These are phyloP conservation scores for Daldinia decipiens DNA, from an alignment of 495 filamentous ascomycete species.

Conservation along the genomic window DNA sequence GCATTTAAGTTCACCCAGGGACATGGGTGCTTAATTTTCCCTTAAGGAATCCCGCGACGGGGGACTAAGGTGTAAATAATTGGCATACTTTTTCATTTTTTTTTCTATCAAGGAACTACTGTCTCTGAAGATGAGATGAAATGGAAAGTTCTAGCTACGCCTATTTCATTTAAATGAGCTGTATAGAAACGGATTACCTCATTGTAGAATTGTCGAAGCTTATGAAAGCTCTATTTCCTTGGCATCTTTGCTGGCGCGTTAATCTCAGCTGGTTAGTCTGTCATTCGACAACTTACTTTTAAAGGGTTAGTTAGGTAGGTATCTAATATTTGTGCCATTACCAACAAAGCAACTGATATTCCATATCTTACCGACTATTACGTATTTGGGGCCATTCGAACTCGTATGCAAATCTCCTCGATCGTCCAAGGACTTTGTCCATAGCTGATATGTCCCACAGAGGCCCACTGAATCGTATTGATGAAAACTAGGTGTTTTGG, in stretches of 20 bases:
- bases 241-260: background rate
- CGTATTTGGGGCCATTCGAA: background rate
- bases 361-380: background rate
- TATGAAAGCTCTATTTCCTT: background rate
- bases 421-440: background rate
- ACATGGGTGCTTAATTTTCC: background rate
- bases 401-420: background rate
- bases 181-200: background rate
- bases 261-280: background rate
- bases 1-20: background rate
- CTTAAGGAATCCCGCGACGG: background rate
- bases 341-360: background rate
- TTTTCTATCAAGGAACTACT: background rate
- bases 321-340: background rate
- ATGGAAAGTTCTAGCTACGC: background rate
- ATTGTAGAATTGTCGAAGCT: background rate
- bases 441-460: background rate
- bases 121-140: background rate
- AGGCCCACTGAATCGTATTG: slow-evolving; percentile 2
- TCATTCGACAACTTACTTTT: background rate
- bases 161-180: background rate
- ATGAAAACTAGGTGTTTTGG: background rate
- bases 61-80: background rate
- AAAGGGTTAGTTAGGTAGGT: background rate
- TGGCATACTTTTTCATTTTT: background rate